Evolutionary conservation across 2,329 filamentous ascomycete genomes (phyloP).

Genomic region (Ophiocordyceps polyrhachis-furcata): DNA sequence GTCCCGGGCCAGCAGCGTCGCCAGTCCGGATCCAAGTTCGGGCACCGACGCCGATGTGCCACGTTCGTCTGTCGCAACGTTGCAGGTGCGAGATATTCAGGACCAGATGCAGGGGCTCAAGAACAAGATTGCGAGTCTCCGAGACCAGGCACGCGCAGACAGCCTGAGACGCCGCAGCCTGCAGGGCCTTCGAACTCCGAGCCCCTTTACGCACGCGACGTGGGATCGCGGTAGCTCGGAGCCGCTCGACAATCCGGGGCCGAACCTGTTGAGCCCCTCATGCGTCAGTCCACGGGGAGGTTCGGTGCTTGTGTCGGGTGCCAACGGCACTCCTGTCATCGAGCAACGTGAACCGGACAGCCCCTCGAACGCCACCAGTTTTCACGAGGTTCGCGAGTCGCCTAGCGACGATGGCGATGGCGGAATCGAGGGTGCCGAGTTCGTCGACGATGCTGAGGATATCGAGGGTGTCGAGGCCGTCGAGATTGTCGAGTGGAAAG

Average conservation of each 20-base stretch:
- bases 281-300: neutral
- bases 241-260: constrained; percentile 5
- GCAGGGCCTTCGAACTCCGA: constrained; percentile 55
- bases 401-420: neutral
- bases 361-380: neutral
- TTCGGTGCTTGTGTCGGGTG: neutral
- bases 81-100: constrained; percentile 54
- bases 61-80: constrained; percentile 47
- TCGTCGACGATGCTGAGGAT: neutral
- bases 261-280: constrained; percentile 4
- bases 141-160: constrained; percentile 62
- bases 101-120: constrained; percentile 76
- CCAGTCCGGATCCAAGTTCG: constrained; percentile 26
- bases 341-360: neutral
- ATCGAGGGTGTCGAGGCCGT: neutral
- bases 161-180: constrained; percentile 60
- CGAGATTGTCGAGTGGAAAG: neutral
- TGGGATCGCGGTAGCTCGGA: constrained; percentile 13
- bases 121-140: constrained; percentile 64
- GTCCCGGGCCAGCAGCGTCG: constrained; percentile 16
- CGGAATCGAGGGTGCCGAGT: neutral
- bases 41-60: constrained; percentile 30
- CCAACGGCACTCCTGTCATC: neutral
- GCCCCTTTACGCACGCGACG: constrained; percentile 56
- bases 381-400: constrained; percentile 1